Percentiles rank a stretch among this genome's conserved stretches.
Conservation (phyloP, 106 monocot species). For the Platanthera guangdongensis region DNA sequence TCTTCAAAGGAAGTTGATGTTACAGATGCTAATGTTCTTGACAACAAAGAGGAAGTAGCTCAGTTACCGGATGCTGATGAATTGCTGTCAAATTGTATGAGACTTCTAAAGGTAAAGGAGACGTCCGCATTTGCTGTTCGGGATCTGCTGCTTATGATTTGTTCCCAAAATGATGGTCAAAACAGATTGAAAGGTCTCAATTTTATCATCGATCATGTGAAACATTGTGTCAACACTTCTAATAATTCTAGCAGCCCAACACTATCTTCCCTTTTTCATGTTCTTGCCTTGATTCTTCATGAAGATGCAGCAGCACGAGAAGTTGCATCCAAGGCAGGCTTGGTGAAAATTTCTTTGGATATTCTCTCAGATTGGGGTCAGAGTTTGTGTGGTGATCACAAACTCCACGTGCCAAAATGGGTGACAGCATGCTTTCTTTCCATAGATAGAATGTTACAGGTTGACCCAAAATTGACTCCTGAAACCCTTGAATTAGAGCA, state of each 20-base stretch:
- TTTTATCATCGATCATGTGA: slow-evolving; percentile 65
- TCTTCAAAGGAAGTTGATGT: slow-evolving; percentile 38
- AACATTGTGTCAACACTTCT: slow-evolving; percentile 26
- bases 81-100: slow-evolving; percentile 60
- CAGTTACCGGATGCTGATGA: slow-evolving; percentile 80
- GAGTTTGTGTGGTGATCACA: slow-evolving; percentile 28
- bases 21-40: slow-evolving; percentile 16
- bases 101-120: slow-evolving; percentile 71
- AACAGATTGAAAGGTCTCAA: slow-evolving; percentile 52
- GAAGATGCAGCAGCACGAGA: slow-evolving; percentile 74
- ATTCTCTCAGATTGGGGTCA: slow-evolving; percentile 69
- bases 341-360: slow-evolving; percentile 64
- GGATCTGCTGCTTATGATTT: slow-evolving; percentile 77
- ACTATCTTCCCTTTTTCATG: slow-evolving; percentile 79
- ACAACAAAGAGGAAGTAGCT: slow-evolving; percentile 46
- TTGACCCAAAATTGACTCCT: slow-evolving; percentile 55
- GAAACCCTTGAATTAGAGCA: slow-evolving; percentile 47
- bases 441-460: slow-evolving; percentile 78
- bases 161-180: slow-evolving; percentile 77
- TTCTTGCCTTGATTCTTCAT: slow-evolving; percentile 88
- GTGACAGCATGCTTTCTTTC: slow-evolving; percentile 92
- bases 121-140: slow-evolving; percentile 77
- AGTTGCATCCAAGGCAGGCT: slow-evolving; percentile 54
- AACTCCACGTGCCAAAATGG: slow-evolving; percentile 74
- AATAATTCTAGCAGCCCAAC: slow-evolving; percentile 24